Percentiles rank a stretch among this genome's conserved stretches.
phyloP scores from a whole-genome alignment of 2,329 filamentous ascomycete species.

The Hypoxylon sp. region DNA sequence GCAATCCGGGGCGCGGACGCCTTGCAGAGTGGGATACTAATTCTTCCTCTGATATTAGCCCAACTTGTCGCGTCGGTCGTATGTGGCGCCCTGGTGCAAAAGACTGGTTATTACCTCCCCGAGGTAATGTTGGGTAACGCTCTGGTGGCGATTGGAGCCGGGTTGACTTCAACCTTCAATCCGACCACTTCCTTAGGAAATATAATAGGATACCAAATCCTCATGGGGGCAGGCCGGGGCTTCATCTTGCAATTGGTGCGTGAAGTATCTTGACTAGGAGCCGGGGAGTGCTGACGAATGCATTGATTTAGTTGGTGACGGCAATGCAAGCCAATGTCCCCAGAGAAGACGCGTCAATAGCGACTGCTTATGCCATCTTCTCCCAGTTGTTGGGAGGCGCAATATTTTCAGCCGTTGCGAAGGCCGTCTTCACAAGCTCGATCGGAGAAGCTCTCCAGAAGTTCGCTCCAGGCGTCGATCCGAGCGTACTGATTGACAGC shows the following conservation, averaged over 20 bases:
- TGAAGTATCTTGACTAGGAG: background rate
- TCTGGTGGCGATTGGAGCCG: slow-evolving; percentile 54
- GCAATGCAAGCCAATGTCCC: slow-evolving; percentile 51
- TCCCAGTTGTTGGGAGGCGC: slow-evolving; percentile 67
- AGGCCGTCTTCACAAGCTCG: slow-evolving; percentile 67
- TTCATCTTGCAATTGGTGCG: slow-evolving; percentile 51
- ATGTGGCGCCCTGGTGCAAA: slow-evolving; percentile 45
- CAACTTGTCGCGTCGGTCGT: slow-evolving; percentile 47
- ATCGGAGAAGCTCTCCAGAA: slow-evolving; percentile 60
- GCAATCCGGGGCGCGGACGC: slow-evolving; percentile 44
- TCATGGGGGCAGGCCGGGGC: slow-evolving; percentile 51
- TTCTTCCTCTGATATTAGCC: slow-evolving; percentile 51
- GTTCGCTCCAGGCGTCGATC: slow-evolving; percentile 58
- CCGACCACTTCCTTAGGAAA: slow-evolving; percentile 47
- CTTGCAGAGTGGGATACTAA: slow-evolving; percentile 46
- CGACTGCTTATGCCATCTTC: slow-evolving; percentile 61
- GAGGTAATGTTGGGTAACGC: slow-evolving; percentile 53
- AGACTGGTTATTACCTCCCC: slow-evolving; percentile 56
- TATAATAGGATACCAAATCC: slow-evolving; percentile 56
- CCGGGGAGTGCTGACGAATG: slow-evolving; percentile 6
- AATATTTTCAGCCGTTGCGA: slow-evolving; percentile 64
- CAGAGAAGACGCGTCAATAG: slow-evolving; percentile 46
- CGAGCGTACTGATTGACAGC: slow-evolving; percentile 55
- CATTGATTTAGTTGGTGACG: slow-evolving; percentile 44
- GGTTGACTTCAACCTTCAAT: slow-evolving; percentile 55